Conservation (phyloP, 176 grass and related monocot genomes). For the Miscanthus lutarioriparius region DNA sequence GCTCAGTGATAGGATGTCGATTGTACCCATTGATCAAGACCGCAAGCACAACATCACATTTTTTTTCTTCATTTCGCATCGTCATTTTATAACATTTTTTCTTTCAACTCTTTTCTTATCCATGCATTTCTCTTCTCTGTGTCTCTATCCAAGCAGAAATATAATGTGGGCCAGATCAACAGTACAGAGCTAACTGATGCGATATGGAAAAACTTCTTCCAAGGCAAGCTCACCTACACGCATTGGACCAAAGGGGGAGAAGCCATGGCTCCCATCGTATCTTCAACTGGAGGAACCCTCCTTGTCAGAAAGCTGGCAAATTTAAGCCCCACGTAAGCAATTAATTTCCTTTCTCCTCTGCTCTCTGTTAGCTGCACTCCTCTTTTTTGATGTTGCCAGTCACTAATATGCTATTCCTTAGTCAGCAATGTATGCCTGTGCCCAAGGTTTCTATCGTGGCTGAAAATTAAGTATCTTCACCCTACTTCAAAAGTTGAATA, state of each 20-base stretch:
- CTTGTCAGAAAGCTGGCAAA: conserved; percentile 79
- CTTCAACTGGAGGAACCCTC: conserved; percentile 46
- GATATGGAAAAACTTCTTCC: conserved; percentile 76
- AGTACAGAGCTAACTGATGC: conserved; percentile 61
- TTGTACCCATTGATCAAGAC: not conserved
- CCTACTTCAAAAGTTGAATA: not conserved
- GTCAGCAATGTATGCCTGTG: not conserved
- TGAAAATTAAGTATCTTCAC: not conserved
- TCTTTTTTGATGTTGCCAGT: not conserved
- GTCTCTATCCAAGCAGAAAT: conserved; percentile 59
- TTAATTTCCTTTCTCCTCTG: not conserved
- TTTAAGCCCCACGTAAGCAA: conserved; percentile 58
- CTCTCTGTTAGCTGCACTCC: not conserved
- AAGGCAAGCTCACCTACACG: conserved; percentile 75
- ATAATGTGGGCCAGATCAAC: conserved; percentile 80
- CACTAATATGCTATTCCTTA: not conserved
- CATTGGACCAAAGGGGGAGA: conserved; percentile 78
- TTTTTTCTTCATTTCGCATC: not conserved
- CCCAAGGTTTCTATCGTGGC: not conserved
- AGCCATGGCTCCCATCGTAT: conserved; percentile 60
- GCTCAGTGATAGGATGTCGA: not conserved
- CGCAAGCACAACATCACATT: not conserved
- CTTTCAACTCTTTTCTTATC: not conserved
- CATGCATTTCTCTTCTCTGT: not conserved
- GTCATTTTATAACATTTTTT: not conserved